Percentiles rank a stretch among this genome's conserved stretches.
Conservation (phyloP, 257 asterid species). For the Solanum piurae region DNA sequence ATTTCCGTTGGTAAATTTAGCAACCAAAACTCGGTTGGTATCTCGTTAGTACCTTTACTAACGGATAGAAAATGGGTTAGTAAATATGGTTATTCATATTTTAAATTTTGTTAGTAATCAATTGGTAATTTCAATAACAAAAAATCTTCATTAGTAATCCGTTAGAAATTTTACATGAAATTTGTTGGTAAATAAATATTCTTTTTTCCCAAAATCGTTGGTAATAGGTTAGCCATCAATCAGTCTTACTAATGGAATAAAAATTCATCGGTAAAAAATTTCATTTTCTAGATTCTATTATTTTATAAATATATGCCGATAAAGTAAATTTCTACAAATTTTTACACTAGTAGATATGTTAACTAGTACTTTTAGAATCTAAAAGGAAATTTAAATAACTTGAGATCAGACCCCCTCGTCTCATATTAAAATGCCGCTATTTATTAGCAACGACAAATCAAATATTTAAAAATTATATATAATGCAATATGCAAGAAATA, state of each 20-base stretch:
- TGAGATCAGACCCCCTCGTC: neutral
- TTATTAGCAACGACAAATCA: neutral
- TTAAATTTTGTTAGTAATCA: no score
- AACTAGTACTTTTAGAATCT: no score
- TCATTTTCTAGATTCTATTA: neutral
- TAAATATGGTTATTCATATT: no score
- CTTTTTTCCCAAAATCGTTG: neutral
- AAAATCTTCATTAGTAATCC: no score
- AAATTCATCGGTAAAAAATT: neutral
- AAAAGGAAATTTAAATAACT: neutral
- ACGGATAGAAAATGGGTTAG: no score
- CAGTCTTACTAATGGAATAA: neutral
- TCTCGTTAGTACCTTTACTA: no score
- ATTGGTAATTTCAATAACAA: no score
- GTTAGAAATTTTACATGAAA: neutral
- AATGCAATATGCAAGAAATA: neutral
- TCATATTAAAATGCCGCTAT: neutral
- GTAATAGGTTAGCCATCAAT: neutral
- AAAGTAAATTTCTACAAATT: neutral
- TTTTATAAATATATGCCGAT: neutral
- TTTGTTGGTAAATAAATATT: neutral
- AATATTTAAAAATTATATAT: neutral
- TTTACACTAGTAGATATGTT: neutral
- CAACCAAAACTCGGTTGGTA: no score
- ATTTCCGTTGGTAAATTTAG: no score